Percentiles rank a stretch among this genome's conserved stretches.
phyloP scores from a whole-genome alignment of 179 eudicot species.

The Carnegiea gigantea region DNA sequence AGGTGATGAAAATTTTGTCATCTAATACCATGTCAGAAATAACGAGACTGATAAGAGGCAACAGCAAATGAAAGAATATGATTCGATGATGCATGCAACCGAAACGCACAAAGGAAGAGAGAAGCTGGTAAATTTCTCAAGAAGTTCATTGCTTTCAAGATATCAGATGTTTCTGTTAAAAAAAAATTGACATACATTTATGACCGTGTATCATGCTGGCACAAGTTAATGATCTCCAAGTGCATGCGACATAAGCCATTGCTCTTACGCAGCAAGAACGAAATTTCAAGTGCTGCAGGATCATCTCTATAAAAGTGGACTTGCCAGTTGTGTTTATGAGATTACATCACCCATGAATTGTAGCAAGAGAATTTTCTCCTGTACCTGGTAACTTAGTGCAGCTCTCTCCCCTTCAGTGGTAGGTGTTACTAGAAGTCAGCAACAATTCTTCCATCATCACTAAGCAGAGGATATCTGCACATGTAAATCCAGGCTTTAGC shows the following conservation, averaged over 20 bases:
- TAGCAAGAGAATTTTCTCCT: constrained; percentile 5
- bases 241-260: constrained; percentile 1
- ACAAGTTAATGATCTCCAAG: constrained; percentile 10
- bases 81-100: neutral
- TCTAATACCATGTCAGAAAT: neutral
- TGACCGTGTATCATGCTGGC: constrained; percentile 11
- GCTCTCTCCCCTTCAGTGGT: constrained; percentile 12
- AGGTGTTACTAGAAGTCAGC: constrained; percentile 8
- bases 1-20: neutral
- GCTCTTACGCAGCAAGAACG: neutral
- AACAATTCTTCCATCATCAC: constrained; percentile 10
- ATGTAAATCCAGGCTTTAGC: constrained; percentile 32
- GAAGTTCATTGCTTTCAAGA: constrained; percentile 24
- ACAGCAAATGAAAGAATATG: too few species aligned
- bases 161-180: constrained; percentile 22
- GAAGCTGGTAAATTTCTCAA: constrained; percentile 11
- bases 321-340: constrained; percentile 15
- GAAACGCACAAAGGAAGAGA: neutral
- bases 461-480: constrained; percentile 26
- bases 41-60: neutral
- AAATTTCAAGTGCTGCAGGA: constrained; percentile 18
- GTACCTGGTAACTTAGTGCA: constrained; percentile 7
- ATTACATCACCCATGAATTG: constrained; percentile 3
- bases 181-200: constrained; percentile 11
- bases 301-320: constrained; percentile 25